Percentiles rank a stretch among this genome's conserved stretches.
phyloP scores from a whole-genome alignment of 192 early-diverging fungal genomes.

The Umbelopsis sp. region DNA sequence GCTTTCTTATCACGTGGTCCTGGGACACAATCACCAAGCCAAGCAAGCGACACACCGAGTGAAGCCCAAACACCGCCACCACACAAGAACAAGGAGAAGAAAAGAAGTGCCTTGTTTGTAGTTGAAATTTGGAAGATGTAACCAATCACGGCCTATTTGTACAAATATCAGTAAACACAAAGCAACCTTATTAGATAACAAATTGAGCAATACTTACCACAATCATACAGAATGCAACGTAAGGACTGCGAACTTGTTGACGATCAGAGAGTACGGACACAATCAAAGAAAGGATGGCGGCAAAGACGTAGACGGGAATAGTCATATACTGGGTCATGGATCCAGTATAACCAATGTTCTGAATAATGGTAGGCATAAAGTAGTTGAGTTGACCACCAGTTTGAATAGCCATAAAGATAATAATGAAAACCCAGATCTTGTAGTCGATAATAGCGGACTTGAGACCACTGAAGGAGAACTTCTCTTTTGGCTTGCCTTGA shows the following conservation, averaged over 20 bases:
- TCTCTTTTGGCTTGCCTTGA: constrained; percentile 24
- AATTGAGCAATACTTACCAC: not conserved
- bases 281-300: constrained; percentile 24
- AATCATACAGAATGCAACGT: constrained; percentile 21
- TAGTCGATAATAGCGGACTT: constrained; percentile 18
- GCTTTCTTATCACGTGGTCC: constrained; percentile 25
- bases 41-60: constrained; percentile 25
- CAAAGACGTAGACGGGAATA: constrained; percentile 25
- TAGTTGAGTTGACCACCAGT: constrained; percentile 38
- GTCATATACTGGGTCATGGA: constrained; percentile 28
- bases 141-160: not conserved
- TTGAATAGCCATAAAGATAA: constrained; percentile 42
- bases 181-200: not conserved
- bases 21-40: constrained; percentile 26
- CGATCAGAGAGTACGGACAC: constrained; percentile 18
- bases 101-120: constrained; percentile 14
- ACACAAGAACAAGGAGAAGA: constrained; percentile 27
- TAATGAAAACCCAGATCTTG: constrained; percentile 30
- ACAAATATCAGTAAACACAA: not conserved
- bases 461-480: constrained; percentile 22
- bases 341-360: constrained; percentile 24
- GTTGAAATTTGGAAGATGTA: constrained; percentile 22
- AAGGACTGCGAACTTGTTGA: constrained; percentile 14
- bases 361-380: constrained; percentile 21
- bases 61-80: constrained; percentile 30